Evolutionary conservation across 2,329 filamentous ascomycete genomes (phyloP), one percentile per base, ranked within the genome.

Genomic region (Knoxdaviesia proteae): DNA sequence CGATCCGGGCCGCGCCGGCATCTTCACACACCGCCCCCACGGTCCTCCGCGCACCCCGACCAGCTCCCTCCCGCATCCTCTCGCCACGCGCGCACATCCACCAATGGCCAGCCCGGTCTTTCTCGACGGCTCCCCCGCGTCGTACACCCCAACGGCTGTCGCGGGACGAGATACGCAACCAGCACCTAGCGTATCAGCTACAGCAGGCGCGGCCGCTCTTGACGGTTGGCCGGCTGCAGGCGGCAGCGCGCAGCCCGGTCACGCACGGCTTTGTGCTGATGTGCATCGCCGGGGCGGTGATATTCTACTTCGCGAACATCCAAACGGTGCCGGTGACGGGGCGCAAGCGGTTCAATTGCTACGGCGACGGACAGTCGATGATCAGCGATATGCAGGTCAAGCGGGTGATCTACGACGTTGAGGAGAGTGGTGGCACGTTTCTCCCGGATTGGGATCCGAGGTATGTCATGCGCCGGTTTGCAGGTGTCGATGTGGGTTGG

Each of bases 301-400:
- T 54, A 6, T 75, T 84, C 54, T 86, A 84, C 61, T 62, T 75
- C 44, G 65, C 61, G 53, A 79, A 86, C 54, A 61, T 82, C 37
- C 77, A 88, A 56, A 70, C 69, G 33, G 80, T 87, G 9, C 80
- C 81, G 2, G 69, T 84, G 6, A 80, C 75, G 5, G 77, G 79
- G 0, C 71, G 83, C 6, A 65, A 65, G 51, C 69, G 82, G 34
- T 88, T 88, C 68, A 87, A 86, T 56, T 71, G 74, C 54, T 69
- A 76, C 47, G 63, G 62, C 34, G 62, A 73, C 6, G 47, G 47
- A 9, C 45, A 36, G 3, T 44, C 45, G 3, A 62, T 64, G 29
- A 56, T 64, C 5, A 74, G 83, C 42, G 64, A 68, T 40, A 56
- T 65, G 44, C 63, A 74, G 52, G 74, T 77, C 51, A 59, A 67